Conservation (phyloP, 345 rosid species). For the Syzygium grande region DNA sequence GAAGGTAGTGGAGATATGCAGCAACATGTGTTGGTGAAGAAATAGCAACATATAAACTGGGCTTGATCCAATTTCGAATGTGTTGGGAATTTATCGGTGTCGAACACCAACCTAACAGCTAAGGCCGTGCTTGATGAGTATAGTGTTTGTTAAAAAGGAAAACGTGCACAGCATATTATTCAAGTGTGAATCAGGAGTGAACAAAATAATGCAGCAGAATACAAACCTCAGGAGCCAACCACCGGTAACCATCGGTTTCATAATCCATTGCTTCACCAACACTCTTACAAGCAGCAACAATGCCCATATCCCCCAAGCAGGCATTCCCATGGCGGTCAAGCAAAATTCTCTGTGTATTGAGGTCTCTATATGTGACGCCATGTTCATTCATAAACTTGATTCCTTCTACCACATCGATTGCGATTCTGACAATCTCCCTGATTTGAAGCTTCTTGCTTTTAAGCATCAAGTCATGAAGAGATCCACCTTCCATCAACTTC, state of each 20-base stretch:
- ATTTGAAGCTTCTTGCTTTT: constrained; percentile 75
- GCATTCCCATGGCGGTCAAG: constrained; percentile 81
- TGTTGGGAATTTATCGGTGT: not conserved
- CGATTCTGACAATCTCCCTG: constrained; percentile 70
- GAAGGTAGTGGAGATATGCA: not conserved
- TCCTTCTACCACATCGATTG: constrained; percentile 74
- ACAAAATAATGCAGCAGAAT: not conserved
- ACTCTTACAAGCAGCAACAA: constrained; percentile 83
- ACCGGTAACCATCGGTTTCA: constrained; percentile 95
- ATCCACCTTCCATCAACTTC: constrained; percentile 92
- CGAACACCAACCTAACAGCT: not conserved
- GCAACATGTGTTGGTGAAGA: not conserved
- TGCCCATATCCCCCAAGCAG: constrained; percentile 85
- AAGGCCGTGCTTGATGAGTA: not conserved
- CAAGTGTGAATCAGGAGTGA: not conserved
- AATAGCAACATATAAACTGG: not conserved
- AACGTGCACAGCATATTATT: not conserved
- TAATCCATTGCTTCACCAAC: constrained; percentile 79
- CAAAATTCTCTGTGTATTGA: constrained; percentile 68
- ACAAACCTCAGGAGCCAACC: constrained; percentile 98
- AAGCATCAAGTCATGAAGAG: constrained; percentile 61
- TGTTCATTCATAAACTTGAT: constrained; percentile 82
- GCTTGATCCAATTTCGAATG: not conserved
- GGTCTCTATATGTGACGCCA: constrained; percentile 71
- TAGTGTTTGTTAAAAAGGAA: not conserved